These are phyloP conservation scores for Echinosophora koreensis DNA, from an alignment of 306 rosid genomes.

Conservation along the genomic window DNA sequence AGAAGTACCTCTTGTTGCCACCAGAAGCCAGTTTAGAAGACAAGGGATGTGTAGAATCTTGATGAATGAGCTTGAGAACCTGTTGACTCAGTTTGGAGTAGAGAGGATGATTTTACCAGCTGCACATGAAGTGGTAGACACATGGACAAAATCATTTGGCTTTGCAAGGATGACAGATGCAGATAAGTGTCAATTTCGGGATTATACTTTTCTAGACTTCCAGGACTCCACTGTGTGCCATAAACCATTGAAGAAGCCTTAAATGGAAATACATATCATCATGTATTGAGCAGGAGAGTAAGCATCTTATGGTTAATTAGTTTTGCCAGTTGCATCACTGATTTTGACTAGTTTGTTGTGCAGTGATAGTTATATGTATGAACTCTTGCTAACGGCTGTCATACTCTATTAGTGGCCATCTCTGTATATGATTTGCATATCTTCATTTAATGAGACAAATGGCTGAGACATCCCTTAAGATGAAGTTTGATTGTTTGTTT, in stretches of 20 bases:
- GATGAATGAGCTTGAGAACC: slow-evolving; percentile 68
- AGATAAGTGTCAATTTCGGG: slow-evolving; percentile 42
- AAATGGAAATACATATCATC: not conserved
- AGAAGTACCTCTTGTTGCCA: slow-evolving; percentile 77
- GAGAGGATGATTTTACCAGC: slow-evolving; percentile 69
- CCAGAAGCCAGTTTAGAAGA: slow-evolving; percentile 53
- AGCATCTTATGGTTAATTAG: not conserved
- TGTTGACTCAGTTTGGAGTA: slow-evolving; percentile 59
- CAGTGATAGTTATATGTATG: not conserved
- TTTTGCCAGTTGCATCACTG: not conserved
- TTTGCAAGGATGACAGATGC: slow-evolving; percentile 51
- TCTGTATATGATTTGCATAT: not conserved
- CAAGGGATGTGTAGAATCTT: slow-evolving; percentile 66
- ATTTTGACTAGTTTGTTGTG: not conserved
- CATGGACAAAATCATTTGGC: slow-evolving; percentile 69
- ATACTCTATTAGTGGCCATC: not conserved
- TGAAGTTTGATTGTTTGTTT: too few relatives aligned
- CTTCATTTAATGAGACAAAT: not conserved
- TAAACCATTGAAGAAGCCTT: slow-evolving; percentile 45
- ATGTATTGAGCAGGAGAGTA: not conserved
- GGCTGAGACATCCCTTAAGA: not conserved
- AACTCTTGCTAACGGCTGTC: not conserved
- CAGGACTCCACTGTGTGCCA: slow-evolving; percentile 63
- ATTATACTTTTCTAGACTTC: slow-evolving; percentile 54
- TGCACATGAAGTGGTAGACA: slow-evolving; percentile 39